These are phyloP conservation scores for Exserohilum turcica DNA, from an alignment of 2,329 filamentous ascomycete species.

Conservation along the genomic window DNA sequence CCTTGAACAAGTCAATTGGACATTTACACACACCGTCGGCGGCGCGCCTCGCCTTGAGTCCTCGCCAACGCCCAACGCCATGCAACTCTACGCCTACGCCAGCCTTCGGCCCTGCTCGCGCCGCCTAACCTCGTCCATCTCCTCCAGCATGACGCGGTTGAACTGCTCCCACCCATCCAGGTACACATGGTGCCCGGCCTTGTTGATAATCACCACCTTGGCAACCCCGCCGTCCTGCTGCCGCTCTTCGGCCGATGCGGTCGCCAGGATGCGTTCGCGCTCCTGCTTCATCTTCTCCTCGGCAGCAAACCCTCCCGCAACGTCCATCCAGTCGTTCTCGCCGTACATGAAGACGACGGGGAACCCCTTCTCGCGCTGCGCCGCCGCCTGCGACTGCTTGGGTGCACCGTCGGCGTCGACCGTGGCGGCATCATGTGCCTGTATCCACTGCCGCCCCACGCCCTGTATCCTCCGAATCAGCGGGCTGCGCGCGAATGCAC, in stretches of 20 bases:
- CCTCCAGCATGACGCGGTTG: slow-evolving; percentile 66
- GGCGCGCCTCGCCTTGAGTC: too few species aligned
- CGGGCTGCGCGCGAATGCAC: slow-evolving; percentile 86
- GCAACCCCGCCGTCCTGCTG: slow-evolving; percentile 75
- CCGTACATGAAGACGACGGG: slow-evolving; percentile 95
- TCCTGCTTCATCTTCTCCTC: slow-evolving; percentile 77
- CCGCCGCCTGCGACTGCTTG: slow-evolving; percentile 2
- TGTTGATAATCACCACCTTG: slow-evolving; percentile 78
- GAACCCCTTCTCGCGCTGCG: slow-evolving; percentile 65
- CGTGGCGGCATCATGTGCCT: slow-evolving; percentile 30
- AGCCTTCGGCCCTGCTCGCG: slow-evolving; percentile 34
- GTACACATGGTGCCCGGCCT: slow-evolving; percentile 74
- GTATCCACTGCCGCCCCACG: slow-evolving; percentile 73
- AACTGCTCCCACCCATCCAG: slow-evolving; percentile 73
- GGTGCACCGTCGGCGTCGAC: slow-evolving; percentile 36
- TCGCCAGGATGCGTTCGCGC: slow-evolving; percentile 62
- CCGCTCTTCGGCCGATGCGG: slow-evolving; percentile 70
- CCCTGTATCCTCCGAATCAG: slow-evolving; percentile 85
- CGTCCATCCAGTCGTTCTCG: slow-evolving; percentile 99
- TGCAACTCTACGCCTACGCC: slow-evolving; percentile 6
- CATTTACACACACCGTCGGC: too few species aligned
- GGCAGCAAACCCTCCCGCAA: slow-evolving; percentile 79
- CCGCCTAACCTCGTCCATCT: slow-evolving; percentile 67
- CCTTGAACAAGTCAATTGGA: too few species aligned
- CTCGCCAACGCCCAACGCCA: slow-evolving; percentile 6